Percentiles rank a stretch among this genome's conserved stretches.
These are phyloP conservation scores for Rhynchospora tenuis DNA, from an alignment of 176 grass and related monocot genomes.

Conservation along the genomic window DNA sequence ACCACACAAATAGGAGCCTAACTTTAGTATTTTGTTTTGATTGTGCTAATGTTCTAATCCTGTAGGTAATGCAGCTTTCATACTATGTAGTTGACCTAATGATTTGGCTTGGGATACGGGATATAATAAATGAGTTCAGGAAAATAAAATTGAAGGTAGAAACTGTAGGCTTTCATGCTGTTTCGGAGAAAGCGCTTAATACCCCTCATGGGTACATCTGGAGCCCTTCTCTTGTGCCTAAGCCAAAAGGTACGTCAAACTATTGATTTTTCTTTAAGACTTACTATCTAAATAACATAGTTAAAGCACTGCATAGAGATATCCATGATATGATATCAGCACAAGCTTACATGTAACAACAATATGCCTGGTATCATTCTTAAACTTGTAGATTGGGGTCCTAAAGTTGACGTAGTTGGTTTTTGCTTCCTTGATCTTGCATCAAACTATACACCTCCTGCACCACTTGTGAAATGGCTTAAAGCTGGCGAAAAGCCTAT, in stretches of 20 bases:
- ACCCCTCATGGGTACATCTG: conserved; percentile 96
- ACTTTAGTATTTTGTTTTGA: background rate
- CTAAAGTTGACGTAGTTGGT: conserved; percentile 94
- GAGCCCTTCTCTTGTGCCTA: conserved; percentile 96
- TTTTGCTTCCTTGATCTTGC: conserved; percentile 98
- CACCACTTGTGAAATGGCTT: conserved; percentile 90
- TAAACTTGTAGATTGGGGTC: conserved; percentile 69
- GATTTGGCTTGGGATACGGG: conserved; percentile 99
- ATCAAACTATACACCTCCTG: conserved; percentile 77
- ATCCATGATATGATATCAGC: background rate
- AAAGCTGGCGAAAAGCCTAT: conserved; percentile 81
- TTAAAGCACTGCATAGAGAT: background rate
- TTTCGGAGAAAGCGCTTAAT: conserved; percentile 63
- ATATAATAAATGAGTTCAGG: conserved; percentile 98
- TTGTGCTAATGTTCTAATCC: background rate
- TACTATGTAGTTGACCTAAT: conserved; percentile 96
- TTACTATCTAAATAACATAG: background rate
- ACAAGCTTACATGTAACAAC: background rate
- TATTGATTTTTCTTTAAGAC: background rate
- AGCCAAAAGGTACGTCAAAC: conserved; percentile 67
- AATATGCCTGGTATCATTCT: background rate
- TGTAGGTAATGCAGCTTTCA: conserved; percentile 63
- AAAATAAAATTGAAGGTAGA: conserved; percentile 83
- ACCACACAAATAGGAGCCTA: background rate
- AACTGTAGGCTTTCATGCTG: conserved; percentile 74